Evolutionary conservation across 2,329 filamentous ascomycete species (phyloP), one percentile per base, ranked within the genome.

Genomic region (Fusarium sp.): DNA sequence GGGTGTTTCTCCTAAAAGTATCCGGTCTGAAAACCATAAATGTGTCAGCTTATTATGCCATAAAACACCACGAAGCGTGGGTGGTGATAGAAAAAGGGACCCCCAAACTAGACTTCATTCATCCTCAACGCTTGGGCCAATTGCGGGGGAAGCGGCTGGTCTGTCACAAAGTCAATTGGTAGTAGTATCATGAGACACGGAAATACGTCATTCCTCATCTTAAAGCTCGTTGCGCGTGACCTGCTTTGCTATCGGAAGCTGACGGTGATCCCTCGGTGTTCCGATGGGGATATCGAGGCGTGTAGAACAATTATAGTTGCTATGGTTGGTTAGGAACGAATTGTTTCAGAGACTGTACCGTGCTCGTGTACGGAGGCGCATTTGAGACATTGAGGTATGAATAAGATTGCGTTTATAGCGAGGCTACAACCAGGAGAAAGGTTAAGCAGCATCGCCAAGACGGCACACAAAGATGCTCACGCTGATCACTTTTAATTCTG

Each of bases 251-350:
- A 20, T 55, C 26, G 31, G 26, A 38, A 41, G 44, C 38, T 20
- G 38, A 33, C 66, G 67, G 71, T 39, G 67, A 64, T 74, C 47
- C 33, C 55, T 74, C 71, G 71, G 71, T 59, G 33, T 68, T 73
- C 71, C 71, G 62, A 74, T 44, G 71, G 71, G 41, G 63, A 68
- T 74, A 71, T 73, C 48, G 38, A 74, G 70, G 66, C 24, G 39
- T 66, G 48, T 54, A 20, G n/a, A n/a, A 9, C 45, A 63, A 39
- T 47, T 44, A 26, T 52, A 44, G 22, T 55, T 47, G 49, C 41
- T 49, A 35, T 41, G 62, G 52, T 60, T 74, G 61, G 64, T 36
- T 42, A 35, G 57, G 66, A 60, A 45, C 47, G 55, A 49, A 61
- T 47, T 57, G 66, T 71, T 59, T 74, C 66, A 68, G 39, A 72